Evolutionary conservation across 345 rosid genomes (phyloP).

Genomic region (Orychophragmus violaceus): DNA sequence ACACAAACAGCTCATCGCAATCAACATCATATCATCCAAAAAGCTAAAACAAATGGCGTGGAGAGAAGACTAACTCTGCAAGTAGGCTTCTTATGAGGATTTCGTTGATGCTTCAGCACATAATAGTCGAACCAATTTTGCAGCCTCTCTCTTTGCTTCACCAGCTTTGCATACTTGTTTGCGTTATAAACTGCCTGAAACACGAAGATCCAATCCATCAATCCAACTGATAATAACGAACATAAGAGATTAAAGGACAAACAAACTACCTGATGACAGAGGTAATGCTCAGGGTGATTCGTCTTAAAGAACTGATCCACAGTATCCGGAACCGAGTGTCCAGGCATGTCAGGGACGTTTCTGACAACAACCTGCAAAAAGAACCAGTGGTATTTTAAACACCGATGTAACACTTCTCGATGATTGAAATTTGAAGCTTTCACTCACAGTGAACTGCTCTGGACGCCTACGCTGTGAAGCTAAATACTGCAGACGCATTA

Average conservation of each 20-base stretch:
- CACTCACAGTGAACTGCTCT: slow-evolving; percentile 93
- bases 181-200: slow-evolving; percentile 83
- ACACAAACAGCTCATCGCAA: not conserved
- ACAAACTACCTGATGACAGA: slow-evolving; percentile 68
- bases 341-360: slow-evolving; percentile 67
- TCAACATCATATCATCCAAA: slow-evolving; percentile 6
- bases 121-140: slow-evolving; percentile 87
- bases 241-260: not conserved
- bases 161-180: slow-evolving; percentile 66
- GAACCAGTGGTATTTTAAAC: too few species aligned
- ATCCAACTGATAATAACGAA: not conserved
- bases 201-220: slow-evolving; percentile 5
- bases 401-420: too few species aligned
- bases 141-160: slow-evolving; percentile 64
- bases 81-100: slow-evolving; percentile 72
- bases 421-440: not conserved
- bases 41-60: not conserved
- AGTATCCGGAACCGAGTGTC: slow-evolving; percentile 48
- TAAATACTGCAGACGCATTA: slow-evolving; percentile 77
- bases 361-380: slow-evolving; percentile 86
- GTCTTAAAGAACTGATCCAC: slow-evolving; percentile 73
- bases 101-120: slow-evolving; percentile 73
- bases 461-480: slow-evolving; percentile 70
- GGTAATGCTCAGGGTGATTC: slow-evolving; percentile 86
- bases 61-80: slow-evolving; percentile 45